A percentile compares a stretch with the other conserved stretches of the same genome.
These are phyloP conservation scores for Candida dajiaensis DNA, from an alignment of 805 yeast species.

Conservation along the genomic window DNA sequence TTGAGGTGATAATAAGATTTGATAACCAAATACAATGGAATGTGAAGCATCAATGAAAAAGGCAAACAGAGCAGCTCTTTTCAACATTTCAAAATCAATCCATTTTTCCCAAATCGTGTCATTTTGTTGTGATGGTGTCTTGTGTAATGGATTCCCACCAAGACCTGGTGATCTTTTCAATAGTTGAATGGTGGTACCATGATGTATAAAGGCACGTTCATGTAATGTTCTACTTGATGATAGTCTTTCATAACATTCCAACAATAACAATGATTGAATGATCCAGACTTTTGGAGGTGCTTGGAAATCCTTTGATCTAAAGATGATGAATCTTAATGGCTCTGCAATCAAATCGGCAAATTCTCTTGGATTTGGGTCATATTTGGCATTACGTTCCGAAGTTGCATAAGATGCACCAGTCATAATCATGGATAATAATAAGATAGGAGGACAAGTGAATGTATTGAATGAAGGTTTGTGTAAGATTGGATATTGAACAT, in stretches of 20 bases:
- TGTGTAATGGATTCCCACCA: conserved; percentile 56
- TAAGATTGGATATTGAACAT: conserved; percentile 41
- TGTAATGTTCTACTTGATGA: conserved; percentile 63
- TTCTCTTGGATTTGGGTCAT: conserved; percentile 16
- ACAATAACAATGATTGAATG: conserved; percentile 61
- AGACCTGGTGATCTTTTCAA: conserved; percentile 69
- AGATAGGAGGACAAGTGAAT: conserved; percentile 41
- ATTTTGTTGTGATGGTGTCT: conserved; percentile 27
- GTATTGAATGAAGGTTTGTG: conserved; percentile 52
- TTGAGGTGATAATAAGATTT: conserved; percentile 49
- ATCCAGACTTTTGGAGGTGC: conserved; percentile 78
- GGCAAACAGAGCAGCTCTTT: conserved; percentile 74
- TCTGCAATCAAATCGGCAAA: conserved; percentile 31
- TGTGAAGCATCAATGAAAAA: conserved; percentile 77
- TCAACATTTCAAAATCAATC: conserved; percentile 77
- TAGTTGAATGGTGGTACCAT: conserved; percentile 78
- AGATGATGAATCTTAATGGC: conserved; percentile 63
- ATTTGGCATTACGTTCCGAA: conserved; percentile 12
- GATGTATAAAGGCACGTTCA: conserved; percentile 81
- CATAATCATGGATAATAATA: conserved; percentile 47
- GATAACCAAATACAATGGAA: conserved; percentile 74
- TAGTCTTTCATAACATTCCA: conserved; percentile 79
- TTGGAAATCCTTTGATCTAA: conserved; percentile 63
- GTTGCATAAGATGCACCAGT: conserved; percentile 23
- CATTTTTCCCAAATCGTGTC: conserved; percentile 50